Conservation (phyloP, 352 stramenopile species). For the Phytophthora cajani region DNA sequence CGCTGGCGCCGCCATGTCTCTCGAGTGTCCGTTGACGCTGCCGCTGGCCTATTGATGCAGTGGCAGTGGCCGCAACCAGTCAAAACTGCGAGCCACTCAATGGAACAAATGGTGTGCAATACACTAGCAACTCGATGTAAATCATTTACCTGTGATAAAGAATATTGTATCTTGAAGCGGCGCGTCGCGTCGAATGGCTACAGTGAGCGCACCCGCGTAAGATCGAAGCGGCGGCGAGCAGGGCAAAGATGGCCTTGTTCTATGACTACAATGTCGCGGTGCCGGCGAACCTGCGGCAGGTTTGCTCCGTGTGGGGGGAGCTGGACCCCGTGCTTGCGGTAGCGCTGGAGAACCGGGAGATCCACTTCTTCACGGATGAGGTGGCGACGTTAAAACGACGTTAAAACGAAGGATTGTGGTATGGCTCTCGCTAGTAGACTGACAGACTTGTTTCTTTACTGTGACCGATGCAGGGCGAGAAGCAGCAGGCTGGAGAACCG, state of each 20-base stretch:
- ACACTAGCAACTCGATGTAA: background rate
- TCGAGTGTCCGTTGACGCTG: conserved; percentile 16
- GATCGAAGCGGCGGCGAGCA: conserved; percentile 1
- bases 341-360: conserved; percentile 79
- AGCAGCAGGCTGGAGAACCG: conserved; percentile 56
- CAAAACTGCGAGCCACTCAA: conserved; percentile 20
- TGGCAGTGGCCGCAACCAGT: conserved; percentile 30
- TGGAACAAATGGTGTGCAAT: background rate
- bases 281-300: conserved; percentile 66
- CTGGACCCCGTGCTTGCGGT: conserved; percentile 84
- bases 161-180: conserved; percentile 32
- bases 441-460: background rate
- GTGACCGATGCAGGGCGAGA: conserved; percentile 60
- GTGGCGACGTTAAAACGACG: conserved; percentile 36
- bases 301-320: conserved; percentile 86
- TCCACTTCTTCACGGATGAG: conserved; percentile 93
- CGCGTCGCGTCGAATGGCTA: conserved; percentile 12
- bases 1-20: conserved; percentile 39
- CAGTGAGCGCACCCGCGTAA: conserved; percentile 4
- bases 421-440: background rate
- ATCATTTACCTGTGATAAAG: background rate
- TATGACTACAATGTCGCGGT: conserved; percentile 86
- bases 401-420: background rate
- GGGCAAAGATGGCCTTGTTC: conserved; percentile 61
- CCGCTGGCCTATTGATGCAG: conserved; percentile 10